Conservation (phyloP, 2,329 filamentous ascomycete species). For the Nothomitra cinnamomea region DNA sequence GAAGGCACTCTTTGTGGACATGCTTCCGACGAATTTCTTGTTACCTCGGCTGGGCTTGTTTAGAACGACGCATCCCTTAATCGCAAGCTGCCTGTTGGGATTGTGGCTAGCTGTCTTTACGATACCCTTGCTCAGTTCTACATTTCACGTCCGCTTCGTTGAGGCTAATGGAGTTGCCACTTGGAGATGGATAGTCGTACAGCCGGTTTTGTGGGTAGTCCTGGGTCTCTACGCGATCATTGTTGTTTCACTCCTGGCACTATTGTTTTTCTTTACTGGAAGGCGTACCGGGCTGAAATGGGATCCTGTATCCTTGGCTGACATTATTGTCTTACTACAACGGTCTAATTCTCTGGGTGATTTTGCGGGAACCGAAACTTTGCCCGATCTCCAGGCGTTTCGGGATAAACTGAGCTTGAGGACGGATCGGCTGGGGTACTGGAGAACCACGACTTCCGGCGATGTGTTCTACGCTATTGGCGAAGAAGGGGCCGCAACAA, state of each 20-base stretch:
- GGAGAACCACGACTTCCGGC: constrained; percentile 47
- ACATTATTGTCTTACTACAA: constrained; percentile 61
- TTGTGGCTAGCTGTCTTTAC: constrained; percentile 69
- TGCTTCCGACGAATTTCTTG: constrained; percentile 45
- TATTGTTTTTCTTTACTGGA: constrained; percentile 47
- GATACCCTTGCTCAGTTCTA: constrained; percentile 61
- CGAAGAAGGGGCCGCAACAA: constrained; percentile 36
- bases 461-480: constrained; percentile 69
- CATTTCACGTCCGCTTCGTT: constrained; percentile 52
- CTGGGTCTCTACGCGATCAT: constrained; percentile 58
- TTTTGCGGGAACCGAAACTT: constrained; percentile 52
- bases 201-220: constrained; percentile 62
- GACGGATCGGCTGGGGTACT: constrained; percentile 68
- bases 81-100: constrained; percentile 47
- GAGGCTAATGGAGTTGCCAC: constrained; percentile 36
- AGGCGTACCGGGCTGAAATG: constrained; percentile 62
- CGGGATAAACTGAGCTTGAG: constrained; percentile 37
- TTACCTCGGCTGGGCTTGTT: constrained; percentile 54
- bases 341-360: constrained; percentile 62
- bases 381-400: constrained; percentile 34
- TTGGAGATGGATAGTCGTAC: constrained; percentile 70
- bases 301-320: constrained; percentile 69
- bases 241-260: constrained; percentile 35
- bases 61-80: constrained; percentile 45
- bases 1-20: constrained; percentile 46